Percentiles rank a stretch among this genome's conserved stretches.
Evolutionary conservation across 2,329 filamentous ascomycete genomes (phyloP).

Genomic region (Pseudocercospora fijiensis): DNA sequence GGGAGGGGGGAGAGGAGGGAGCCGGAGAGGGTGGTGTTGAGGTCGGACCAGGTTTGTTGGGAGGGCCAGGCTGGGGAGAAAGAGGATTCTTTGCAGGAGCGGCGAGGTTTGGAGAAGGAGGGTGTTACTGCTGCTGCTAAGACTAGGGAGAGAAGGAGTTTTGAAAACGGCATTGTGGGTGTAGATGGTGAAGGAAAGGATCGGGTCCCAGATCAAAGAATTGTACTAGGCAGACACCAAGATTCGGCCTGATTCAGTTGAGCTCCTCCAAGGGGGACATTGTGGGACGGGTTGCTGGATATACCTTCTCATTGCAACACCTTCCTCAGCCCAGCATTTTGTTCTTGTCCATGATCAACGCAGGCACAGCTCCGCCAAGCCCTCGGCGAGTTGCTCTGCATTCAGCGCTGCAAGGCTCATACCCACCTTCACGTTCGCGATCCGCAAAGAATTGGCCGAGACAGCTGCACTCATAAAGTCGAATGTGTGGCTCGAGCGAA

Average conservation of each 20-base stretch:
- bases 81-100: background rate
- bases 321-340: background rate
- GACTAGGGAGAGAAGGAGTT: background rate
- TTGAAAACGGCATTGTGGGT: background rate
- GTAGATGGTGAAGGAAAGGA: background rate
- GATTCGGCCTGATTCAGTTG: no score
- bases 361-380: background rate
- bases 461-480: background rate
- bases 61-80: background rate
- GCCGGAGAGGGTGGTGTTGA: background rate
- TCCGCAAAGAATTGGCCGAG: background rate
- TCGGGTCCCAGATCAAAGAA: background rate
- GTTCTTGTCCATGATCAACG: background rate
- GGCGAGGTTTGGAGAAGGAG: background rate
- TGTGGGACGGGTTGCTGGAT: no score
- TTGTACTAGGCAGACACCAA: background rate
- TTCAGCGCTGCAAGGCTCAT: background rate
- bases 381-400: background rate
- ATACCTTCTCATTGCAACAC: background rate
- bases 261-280: no score
- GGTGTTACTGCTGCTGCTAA: background rate
- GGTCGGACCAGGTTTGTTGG: background rate
- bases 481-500: background rate
- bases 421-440: background rate
- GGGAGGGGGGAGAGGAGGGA: background rate